phyloP scores from a whole-genome alignment of 768 basidiomycete species.

The Macrolepiota dolichaula region DNA sequence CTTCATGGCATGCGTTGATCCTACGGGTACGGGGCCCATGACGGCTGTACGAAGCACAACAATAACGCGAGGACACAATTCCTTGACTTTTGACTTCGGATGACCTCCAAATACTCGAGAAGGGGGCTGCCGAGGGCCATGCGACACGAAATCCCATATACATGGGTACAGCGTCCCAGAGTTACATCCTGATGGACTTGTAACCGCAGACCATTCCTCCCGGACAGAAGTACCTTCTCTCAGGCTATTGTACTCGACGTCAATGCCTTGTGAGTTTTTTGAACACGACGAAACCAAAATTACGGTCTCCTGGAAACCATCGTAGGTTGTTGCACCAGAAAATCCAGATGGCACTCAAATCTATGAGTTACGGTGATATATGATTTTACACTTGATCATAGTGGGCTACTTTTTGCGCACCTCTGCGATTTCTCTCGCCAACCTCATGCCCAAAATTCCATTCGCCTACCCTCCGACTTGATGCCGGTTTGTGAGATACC shows the following conservation, averaged over 20 bases:
- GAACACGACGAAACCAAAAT: too few relatives aligned
- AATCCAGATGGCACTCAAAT: too few relatives aligned
- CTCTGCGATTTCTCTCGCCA: neutral
- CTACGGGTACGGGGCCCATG: neutral
- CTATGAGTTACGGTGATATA: too few relatives aligned
- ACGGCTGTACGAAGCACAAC: neutral
- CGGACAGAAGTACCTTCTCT: neutral
- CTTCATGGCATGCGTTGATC: neutral
- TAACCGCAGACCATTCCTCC: neutral
- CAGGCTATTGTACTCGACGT: neutral
- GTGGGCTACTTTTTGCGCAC: neutral
- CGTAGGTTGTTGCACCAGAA: neutral
- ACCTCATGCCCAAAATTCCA: neutral
- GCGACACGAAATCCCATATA: neutral
- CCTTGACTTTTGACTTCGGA: neutral
- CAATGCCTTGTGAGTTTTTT: neutral
- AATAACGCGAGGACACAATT: neutral
- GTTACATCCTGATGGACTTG: neutral
- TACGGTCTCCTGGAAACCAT: neutral
- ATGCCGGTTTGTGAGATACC: neutral
- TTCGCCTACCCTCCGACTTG: neutral
- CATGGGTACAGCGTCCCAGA: neutral
- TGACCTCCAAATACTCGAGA: neutral
- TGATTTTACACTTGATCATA: too few relatives aligned
- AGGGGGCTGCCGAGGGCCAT: neutral